Evolutionary conservation across 2,329 filamentous ascomycete genomes (phyloP), one percentile per base, ranked within the genome.

Genomic region (Ophiostoma sp.): DNA sequence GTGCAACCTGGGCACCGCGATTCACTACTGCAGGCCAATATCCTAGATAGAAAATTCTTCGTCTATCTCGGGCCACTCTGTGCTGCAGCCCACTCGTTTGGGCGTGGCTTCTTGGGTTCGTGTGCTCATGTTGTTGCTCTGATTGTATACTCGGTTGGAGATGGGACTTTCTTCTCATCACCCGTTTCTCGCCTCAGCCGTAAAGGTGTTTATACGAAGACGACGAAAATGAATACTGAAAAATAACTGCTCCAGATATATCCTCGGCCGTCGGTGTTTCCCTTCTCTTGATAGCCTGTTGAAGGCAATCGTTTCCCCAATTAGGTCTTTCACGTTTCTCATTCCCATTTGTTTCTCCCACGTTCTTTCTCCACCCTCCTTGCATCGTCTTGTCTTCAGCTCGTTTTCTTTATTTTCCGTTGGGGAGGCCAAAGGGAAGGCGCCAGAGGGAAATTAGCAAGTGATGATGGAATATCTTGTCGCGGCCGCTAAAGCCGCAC

Each of bases 401-500:
- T 36, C 9, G 9, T 3, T 64, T 64, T 22, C 36, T 22, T 59
- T 22, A 12, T 25, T 66, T 45, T 66, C 61, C 39, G 69, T 48
- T 61, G 69, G 36, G 69, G 25, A 1, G 12, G 36, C 50, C 33
- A 45, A 28, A 61, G 52, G 8, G 55, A 71, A 48, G 15, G 42
- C 31, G 52, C 50, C 33, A 45, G 36, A 61, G 52, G 15, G 69
- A 71, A 48, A 71, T 57, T 57, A 61, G n/a, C 61, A 48, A 36
- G 42, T 36, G 25, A 68, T 68, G 64, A 50, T 50, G 64, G 33
- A 70, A 59, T 57, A n/a, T 22, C 39, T 42, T 48, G 69, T 36
- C 59, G 42, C 70, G 57, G 70, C 70, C 70, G 70, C 70, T 71
- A 71, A 71, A 71, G 36, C 70, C 45, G 70, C 57, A 42, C n/a